Percentiles rank a stretch among this genome's conserved stretches.
Conservation (phyloP, 805 yeast species). For the Saturnispora sanitii region DNA sequence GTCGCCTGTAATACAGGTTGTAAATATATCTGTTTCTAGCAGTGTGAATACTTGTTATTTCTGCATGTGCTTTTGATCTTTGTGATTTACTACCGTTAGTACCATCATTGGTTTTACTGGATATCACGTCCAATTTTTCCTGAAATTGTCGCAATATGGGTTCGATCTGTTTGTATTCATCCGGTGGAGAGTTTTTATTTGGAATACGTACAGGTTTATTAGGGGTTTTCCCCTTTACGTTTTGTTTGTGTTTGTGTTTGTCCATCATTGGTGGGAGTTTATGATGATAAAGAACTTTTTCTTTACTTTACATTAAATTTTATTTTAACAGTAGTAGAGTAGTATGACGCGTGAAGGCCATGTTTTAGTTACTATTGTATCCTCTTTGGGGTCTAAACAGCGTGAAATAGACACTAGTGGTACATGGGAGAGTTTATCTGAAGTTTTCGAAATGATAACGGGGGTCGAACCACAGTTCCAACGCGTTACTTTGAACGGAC, state of each 20-base stretch:
- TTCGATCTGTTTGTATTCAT: slow-evolving; percentile 59
- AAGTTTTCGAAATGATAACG: slow-evolving; percentile 55
- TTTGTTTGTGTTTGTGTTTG: neutral
- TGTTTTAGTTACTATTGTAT: neutral
- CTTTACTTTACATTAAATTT: too few relatives aligned
- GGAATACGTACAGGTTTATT: too few relatives aligned
- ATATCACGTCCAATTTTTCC: slow-evolving; percentile 33
- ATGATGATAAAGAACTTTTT: too few relatives aligned
- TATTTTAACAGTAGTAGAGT: neutral
- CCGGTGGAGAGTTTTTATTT: slow-evolving; percentile 48
- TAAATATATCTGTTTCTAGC: slow-evolving; percentile 70
- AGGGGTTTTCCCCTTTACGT: slow-evolving; percentile 2
- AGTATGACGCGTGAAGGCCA: neutral
- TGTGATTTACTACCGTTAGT: slow-evolving; percentile 29
- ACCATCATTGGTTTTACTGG: slow-evolving; percentile 41
- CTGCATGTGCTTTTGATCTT: slow-evolving; percentile 56
- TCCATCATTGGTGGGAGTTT: neutral
- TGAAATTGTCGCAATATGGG: slow-evolving; percentile 56
- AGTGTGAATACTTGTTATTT: slow-evolving; percentile 58
- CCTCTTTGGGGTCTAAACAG: slow-evolving; percentile 26
- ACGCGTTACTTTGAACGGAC: neutral
- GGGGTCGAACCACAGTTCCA: slow-evolving; percentile 61
- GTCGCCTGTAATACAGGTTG: slow-evolving; percentile 60
- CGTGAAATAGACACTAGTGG: slow-evolving; percentile 54
- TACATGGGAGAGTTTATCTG: slow-evolving; percentile 43